Base-by-base conservation (phyloP, 176 grass and related monocot genomes). In the Oryza punctata region DNA sequence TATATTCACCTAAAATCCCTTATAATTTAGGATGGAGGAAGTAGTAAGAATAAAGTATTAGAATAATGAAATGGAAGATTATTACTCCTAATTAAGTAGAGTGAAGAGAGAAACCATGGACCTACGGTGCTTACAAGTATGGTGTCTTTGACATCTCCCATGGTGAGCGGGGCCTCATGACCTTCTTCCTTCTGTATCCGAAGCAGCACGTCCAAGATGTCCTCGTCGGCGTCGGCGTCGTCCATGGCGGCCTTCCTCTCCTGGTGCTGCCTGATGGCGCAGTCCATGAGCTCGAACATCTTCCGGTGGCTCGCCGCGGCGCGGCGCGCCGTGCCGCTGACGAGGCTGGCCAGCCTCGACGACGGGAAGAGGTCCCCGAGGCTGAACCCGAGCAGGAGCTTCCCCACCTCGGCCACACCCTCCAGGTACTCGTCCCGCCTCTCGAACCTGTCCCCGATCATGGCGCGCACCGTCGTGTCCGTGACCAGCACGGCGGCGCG, bases 401-500 rank as follows among this genome's bases (percentile, higher is more conserved):
- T 47, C 10, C 38, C 8, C n/a, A 26, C 43, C n/a, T 49, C 71
- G 2, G 45, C 12, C 4, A 73, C 10, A 1, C 5, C 2, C 41
- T 5, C 44, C 24, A 73, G 18, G 10, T 60, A 57, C 74, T 57
- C 50, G 9, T 57, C 74, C 8, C 52, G 72, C 21, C 27, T 40
- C 27, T 68, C 54, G 47, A 83, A 81, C 46, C 74, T 16, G 16
- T 77, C 68, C 0, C 82, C 87, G 27, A 89, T 52, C 50, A 85
- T 80, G 35, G 82, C 19, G 49, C 82, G 81, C 29, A 79, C 47
- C 13, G 46, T 29, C 57, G 50, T 12, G 73, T 89, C 82, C 27
- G 54, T 81, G 6, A 59, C 21, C 41, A 73, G 14, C 76, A 70
- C 61, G 28, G 28, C 38, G 65, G 46, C 7, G 30, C 50, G 29